These are phyloP conservation scores for Tolypocladium amazonense DNA, from an alignment of 2,329 filamentous ascomycete genomes.

Conservation along the genomic window DNA sequence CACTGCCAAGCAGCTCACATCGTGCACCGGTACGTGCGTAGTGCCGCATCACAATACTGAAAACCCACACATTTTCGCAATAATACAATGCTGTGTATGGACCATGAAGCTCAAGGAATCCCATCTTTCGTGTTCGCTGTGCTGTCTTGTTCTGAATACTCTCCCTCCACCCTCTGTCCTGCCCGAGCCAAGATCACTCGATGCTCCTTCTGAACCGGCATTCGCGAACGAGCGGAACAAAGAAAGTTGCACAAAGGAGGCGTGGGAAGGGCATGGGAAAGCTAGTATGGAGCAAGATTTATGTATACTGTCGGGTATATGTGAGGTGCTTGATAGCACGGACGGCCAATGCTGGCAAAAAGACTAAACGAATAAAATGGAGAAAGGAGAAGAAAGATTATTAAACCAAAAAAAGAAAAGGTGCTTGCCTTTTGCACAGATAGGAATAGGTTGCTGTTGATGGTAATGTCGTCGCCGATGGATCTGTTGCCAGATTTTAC, in stretches of 20 bases:
- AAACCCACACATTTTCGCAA: background rate
- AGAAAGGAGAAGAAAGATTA: conserved; percentile 6
- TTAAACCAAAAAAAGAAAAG: background rate
- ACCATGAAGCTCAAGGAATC: background rate
- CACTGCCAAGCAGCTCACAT: background rate
- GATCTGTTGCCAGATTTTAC: conserved; percentile 21
- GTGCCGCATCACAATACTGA: background rate
- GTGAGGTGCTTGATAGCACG: background rate
- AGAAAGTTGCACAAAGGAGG: background rate
- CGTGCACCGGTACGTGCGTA: background rate
- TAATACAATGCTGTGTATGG: no score
- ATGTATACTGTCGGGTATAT: background rate
- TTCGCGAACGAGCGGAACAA: background rate
- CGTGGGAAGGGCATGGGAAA: no score
- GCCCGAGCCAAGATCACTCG: no score
- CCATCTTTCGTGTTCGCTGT: background rate
- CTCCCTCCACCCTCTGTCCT: background rate
- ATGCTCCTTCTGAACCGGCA: background rate
- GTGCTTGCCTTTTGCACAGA: background rate
- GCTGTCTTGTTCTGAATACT: background rate
- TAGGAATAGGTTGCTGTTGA: background rate
- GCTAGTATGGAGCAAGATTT: background rate
- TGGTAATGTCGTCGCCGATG: conserved; percentile 13
- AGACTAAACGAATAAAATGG: background rate
- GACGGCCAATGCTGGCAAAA: background rate